phyloP scores from a whole-genome alignment of 2,329 filamentous ascomycete genomes.

The Beauveria asiatica region DNA sequence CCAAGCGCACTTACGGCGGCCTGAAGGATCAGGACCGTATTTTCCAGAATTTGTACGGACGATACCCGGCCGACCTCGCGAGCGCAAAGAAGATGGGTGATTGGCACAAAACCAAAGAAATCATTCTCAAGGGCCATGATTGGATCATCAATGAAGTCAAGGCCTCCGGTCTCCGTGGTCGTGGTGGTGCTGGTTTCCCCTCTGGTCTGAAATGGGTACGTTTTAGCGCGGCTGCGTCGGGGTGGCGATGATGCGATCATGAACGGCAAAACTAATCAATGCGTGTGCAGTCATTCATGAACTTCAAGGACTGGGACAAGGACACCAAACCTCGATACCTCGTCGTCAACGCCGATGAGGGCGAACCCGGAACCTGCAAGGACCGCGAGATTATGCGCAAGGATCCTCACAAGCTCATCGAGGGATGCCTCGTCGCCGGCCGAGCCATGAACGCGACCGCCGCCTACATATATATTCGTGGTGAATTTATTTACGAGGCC shows the following conservation, averaged over 20 bases:
- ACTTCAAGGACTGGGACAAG: conserved; percentile 99
- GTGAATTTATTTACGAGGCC: conserved; percentile 95
- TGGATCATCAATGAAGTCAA: conserved; percentile 99
- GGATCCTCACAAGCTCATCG: conserved; percentile 97
- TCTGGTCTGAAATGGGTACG: conserved; percentile 98
- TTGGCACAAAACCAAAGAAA: conserved; percentile 99
- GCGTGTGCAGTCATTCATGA: conserved; percentile 82
- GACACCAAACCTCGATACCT: conserved; percentile 92
- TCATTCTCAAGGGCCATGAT: conserved; percentile 91
- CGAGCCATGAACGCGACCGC: conserved; percentile 98
- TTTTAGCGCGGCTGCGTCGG: conserved; percentile 17
- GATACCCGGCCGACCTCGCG: conserved; percentile 84
- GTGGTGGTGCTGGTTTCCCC: conserved; percentile 95
- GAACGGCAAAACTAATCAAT: conserved; percentile 15
- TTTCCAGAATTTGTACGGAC: conserved; percentile 96
- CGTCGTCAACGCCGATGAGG: conserved; percentile 97
- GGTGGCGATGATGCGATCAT: conserved; percentile 5
- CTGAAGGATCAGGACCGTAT: conserved; percentile 96
- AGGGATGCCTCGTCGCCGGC: conserved; percentile 91
- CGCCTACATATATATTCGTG: conserved; percentile 98
- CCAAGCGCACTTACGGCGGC: conserved; percentile 71
- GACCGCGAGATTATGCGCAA: conserved; percentile 99
- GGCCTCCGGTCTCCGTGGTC: conserved; percentile 86
- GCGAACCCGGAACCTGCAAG: conserved; percentile 98
- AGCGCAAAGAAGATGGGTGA: conserved; percentile 96